Evolutionary conservation across 352 stramenopile genomes (phyloP), one percentile per base, ranked within the genome.

Genomic region (Phytophthora foliorum): DNA sequence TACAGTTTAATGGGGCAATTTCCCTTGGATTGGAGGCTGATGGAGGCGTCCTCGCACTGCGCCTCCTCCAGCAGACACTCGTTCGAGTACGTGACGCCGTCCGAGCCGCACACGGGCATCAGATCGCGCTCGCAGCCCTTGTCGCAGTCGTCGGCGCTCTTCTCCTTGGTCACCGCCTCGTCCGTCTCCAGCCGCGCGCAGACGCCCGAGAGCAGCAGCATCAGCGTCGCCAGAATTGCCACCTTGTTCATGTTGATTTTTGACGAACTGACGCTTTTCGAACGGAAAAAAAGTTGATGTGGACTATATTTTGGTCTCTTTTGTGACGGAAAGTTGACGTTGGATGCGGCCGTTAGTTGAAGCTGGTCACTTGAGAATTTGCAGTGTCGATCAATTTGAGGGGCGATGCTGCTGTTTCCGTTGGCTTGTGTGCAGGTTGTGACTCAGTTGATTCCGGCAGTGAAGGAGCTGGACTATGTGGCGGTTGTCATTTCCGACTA

Each of bases 51-150:
- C 27, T 73, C 51, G 62, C 83, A 90, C 25, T 49, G 45, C 4
- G 74, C 81, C 42, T 75, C 81, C 22, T 84, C 72, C 9, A 91
- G 38, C 6, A 90, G 57, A 21, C 83, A 91, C 42, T 80, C 57
- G 62, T 88, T 92, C 17, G 59, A 66, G 71, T 90, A 92, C 27
- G 84, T 92, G 29, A 73, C 34, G 36, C 71, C 68, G 67, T 91
- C 70, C 6, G 77, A 79, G 32, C 83, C 81, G 57, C 83, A 91
- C 51, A 91, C 80, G 3, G 81, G 75, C n/a, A 71, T 49, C 46
- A 81, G 89, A 14, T 72, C 46, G n/a, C 67, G 69, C 13, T 66
- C 56, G 31, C 81, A 89, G 44, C 74, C 67, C 16, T 66, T 52
- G 57, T 86, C 80, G 49, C 78, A 89, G 31, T 79, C 53, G 6